Evolutionary conservation across 208 protist genomes (phyloP).

Genomic region (Borovskyia barvae): DNA sequence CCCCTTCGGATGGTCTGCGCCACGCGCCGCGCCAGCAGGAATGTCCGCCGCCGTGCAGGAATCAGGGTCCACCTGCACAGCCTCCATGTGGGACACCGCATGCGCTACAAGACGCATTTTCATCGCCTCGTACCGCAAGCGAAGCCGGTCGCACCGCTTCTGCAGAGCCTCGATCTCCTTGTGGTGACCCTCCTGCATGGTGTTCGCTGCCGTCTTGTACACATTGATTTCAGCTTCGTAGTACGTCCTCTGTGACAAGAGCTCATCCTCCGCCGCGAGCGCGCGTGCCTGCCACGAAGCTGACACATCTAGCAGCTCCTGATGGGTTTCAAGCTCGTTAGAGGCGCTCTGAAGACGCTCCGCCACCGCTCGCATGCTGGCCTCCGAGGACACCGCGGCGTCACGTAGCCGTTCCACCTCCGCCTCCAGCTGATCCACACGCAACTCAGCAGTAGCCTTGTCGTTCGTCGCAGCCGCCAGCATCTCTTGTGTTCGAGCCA

Average conservation of each 20-base stretch:
- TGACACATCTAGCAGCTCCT: constrained; percentile 5
- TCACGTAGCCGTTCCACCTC: constrained; percentile 24
- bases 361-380: constrained; percentile 20
- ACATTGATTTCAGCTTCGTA: constrained; percentile 41
- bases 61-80: too few species aligned
- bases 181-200: constrained; percentile 38
- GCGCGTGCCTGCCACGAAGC: constrained; percentile 30
- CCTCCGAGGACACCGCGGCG: constrained; percentile 7
- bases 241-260: constrained; percentile 28
- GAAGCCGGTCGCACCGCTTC: constrained; percentile 27
- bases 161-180: constrained; percentile 23
- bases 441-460: constrained; percentile 10
- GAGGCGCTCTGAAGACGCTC: constrained; percentile 20
- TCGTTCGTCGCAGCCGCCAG: background rate
- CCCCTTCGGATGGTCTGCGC: background rate
- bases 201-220: constrained; percentile 37
- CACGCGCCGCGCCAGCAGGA: background rate
- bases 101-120: constrained; percentile 39
- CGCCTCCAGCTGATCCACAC: constrained; percentile 25
- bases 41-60: too few species aligned
- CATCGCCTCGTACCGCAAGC: constrained; percentile 28
- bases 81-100: too few species aligned
- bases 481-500: constrained; percentile 18
- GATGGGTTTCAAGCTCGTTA: constrained; percentile 9
- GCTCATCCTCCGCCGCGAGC: constrained; percentile 26